These are phyloP conservation scores for Chara braunii DNA, from an alignment of 139 green algal genomes.

Conservation along the genomic window DNA sequence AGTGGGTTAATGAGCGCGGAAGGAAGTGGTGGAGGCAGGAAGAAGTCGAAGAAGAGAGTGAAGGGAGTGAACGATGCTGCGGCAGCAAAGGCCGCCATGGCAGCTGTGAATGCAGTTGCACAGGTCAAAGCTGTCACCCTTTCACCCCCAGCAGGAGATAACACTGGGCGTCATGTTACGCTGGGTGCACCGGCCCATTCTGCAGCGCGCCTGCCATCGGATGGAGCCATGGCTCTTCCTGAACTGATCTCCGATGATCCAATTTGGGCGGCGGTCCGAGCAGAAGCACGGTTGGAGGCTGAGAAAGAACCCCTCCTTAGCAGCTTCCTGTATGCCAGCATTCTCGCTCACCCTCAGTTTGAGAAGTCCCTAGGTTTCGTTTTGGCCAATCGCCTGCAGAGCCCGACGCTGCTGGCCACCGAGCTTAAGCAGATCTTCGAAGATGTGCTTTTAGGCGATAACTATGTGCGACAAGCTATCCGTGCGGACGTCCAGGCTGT, in stretches of 20 bases:
- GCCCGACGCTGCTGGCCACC: conserved; percentile 74
- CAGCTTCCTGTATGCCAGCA: conserved; percentile 85
- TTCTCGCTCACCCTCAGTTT: conserved; percentile 80
- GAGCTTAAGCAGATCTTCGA: conserved; percentile 86
- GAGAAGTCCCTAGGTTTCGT: conserved; percentile 78
- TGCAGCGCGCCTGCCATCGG: background rate
- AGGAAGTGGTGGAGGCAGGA: background rate
- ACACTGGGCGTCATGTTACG: background rate
- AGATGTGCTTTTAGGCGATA: conserved; percentile 46
- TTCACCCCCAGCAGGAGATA: background rate
- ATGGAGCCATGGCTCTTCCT: background rate
- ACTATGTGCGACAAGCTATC: conserved; percentile 21
- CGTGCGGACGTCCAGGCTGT: conserved; percentile 46
- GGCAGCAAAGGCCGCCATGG: conserved; percentile 4
- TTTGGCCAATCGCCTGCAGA: conserved; percentile 87
- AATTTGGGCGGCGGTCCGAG: conserved; percentile 29
- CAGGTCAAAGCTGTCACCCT: background rate
- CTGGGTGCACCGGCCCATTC: conserved; percentile 1
- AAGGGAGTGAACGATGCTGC: conserved; percentile 5
- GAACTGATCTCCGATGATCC: conserved; percentile 13
- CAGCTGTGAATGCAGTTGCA: background rate
- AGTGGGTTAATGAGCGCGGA: background rate
- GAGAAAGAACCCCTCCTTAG: conserved; percentile 73
- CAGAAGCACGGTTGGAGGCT: conserved; percentile 24
- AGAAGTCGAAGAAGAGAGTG: background rate